phyloP scores from a whole-genome alignment of 2,329 filamentous ascomycete genomes.

The Colletotrichum camelliae region DNA sequence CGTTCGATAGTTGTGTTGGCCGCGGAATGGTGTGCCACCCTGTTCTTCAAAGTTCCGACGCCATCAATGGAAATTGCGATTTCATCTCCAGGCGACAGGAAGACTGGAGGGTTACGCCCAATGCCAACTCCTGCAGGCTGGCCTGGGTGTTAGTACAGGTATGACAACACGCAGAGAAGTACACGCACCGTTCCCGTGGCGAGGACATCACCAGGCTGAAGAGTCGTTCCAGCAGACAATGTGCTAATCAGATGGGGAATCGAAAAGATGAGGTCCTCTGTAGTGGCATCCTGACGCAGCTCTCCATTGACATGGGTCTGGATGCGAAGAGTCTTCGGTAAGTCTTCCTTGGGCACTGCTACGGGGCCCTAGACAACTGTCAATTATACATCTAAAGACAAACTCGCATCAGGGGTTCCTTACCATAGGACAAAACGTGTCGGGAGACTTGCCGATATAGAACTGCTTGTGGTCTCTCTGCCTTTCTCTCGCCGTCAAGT shows the following conservation, averaged over 20 bases:
- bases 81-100: slow-evolving; percentile 44
- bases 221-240: slow-evolving; percentile 45
- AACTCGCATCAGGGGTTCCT: background rate
- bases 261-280: slow-evolving; percentile 50
- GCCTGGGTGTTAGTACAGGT: background rate
- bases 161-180: rapidly evolving
- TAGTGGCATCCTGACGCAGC: slow-evolving; percentile 48
- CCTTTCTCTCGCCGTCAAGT: slow-evolving; percentile 54
- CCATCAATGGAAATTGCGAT: slow-evolving; percentile 45
- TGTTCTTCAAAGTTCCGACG: slow-evolving; percentile 45
- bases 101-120: slow-evolving; percentile 45
- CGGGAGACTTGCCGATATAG: slow-evolving; percentile 60
- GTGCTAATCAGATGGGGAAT: slow-evolving; percentile 46
- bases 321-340: slow-evolving; percentile 45
- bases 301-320: slow-evolving; percentile 52
- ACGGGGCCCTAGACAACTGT: slow-evolving; percentile 46
- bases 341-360: slow-evolving; percentile 50
- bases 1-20: slow-evolving; percentile 31
- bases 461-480: slow-evolving; percentile 66
- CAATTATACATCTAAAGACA: background rate
- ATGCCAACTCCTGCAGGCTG: slow-evolving; percentile 51
- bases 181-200: slow-evolving; percentile 43
- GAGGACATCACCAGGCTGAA: slow-evolving; percentile 51
- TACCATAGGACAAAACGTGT: slow-evolving; percentile 62
- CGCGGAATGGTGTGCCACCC: slow-evolving; percentile 30